phyloP scores from a whole-genome alignment of 768 basidiomycete genomes.

The Boletus reticulatus region DNA sequence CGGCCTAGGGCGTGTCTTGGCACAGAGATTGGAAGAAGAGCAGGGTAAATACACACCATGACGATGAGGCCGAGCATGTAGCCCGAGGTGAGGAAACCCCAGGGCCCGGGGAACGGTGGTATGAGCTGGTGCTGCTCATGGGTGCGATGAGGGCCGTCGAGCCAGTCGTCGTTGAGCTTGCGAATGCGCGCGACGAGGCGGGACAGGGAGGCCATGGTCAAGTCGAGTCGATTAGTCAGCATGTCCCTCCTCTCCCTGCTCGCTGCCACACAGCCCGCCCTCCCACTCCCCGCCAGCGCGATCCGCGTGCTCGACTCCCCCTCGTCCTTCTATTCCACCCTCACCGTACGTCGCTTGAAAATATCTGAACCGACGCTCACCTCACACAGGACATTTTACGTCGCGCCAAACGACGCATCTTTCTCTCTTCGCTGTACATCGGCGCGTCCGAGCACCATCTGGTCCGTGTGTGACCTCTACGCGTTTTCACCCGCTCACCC shows the following conservation, averaged over 20 bases:
- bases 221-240: conserved; percentile 19
- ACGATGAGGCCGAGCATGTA: conserved; percentile 66
- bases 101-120: conserved; percentile 51
- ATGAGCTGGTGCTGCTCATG: neutral
- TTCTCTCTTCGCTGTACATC: conserved; percentile 89
- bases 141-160: neutral
- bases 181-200: neutral
- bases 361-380: neutral
- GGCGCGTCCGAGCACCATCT: conserved; percentile 77
- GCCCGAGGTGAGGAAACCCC: conserved; percentile 71
- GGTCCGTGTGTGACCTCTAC: conserved; percentile 43
- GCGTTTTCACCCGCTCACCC: neutral
- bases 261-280: conserved; percentile 44
- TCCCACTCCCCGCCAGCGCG: conserved; percentile 43
- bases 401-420: conserved; percentile 75
- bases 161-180: neutral
- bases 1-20: conserved; percentile 41
- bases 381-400: conserved; percentile 64
- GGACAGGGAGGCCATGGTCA: neutral
- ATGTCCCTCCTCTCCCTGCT: conserved; percentile 26
- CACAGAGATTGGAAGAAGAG: neutral
- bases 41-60: conserved; percentile 45
- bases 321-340: conserved; percentile 48
- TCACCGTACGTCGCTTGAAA: conserved; percentile 48
- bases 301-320: conserved; percentile 59